A percentile compares a stretch with the other conserved stretches of the same genome.
phyloP scores from a whole-genome alignment of 371 early-diverging fungal species.

The Globomyces sp. region DNA sequence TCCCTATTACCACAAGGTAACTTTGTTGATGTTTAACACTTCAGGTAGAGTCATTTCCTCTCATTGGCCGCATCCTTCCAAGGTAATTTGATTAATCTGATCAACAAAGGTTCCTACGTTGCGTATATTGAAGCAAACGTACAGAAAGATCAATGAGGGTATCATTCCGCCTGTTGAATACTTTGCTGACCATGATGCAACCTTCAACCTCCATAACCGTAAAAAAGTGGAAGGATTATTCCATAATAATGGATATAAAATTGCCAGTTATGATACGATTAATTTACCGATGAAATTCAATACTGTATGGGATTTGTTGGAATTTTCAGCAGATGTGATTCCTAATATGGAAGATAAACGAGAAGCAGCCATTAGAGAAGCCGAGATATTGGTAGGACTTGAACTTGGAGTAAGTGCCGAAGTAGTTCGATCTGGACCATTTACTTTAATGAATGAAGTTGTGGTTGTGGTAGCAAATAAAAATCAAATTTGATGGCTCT shows the following conservation, averaged over 20 bases:
- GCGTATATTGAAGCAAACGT: neutral
- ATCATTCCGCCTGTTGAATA: neutral
- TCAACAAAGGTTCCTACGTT: neutral
- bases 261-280: neutral
- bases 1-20: no score
- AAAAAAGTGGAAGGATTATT: neutral
- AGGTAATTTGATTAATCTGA: neutral
- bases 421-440: no score
- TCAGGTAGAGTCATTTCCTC: neutral
- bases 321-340: neutral
- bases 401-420: no score
- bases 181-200: neutral
- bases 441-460: no score
- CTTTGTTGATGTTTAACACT: no score
- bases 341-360: no score
- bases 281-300: neutral
- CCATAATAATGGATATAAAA: neutral
- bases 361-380: no score
- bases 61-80: constrained; percentile 3
- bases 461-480: no score
- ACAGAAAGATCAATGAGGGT: no score
- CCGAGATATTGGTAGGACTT: no score
- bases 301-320: neutral
- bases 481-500: no score
- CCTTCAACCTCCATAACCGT: neutral